Percentiles rank a stretch among this genome's conserved stretches.
Conservation (phyloP, 2,329 filamentous ascomycete genomes). For the Macrophomina tecta region DNA sequence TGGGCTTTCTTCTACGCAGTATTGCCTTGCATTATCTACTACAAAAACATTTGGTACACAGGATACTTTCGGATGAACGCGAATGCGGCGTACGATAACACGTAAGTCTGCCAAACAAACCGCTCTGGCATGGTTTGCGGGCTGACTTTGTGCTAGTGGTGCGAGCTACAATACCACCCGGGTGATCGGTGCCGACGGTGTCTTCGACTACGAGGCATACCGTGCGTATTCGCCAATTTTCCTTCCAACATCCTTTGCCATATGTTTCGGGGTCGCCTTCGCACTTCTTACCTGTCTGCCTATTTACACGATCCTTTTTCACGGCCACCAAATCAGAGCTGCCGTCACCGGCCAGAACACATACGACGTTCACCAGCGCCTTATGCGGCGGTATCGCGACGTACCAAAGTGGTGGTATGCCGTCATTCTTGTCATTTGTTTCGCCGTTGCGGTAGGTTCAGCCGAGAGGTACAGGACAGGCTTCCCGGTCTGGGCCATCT, state of each 20-base stretch:
- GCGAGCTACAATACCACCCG: constrained; percentile 41
- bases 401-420: constrained; percentile 50
- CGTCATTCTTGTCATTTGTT: constrained; percentile 60
- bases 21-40: constrained; percentile 41
- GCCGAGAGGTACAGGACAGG: constrained; percentile 45
- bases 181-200: constrained; percentile 36
- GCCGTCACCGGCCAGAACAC: constrained; percentile 31
- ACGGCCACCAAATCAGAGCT: constrained; percentile 41
- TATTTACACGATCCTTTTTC: constrained; percentile 44
- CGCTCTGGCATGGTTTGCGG: no score
- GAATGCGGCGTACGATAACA: constrained; percentile 44
- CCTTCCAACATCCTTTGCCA: constrained; percentile 45
- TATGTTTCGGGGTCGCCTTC: constrained; percentile 47
- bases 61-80: constrained; percentile 45
- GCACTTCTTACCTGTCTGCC: constrained; percentile 45
- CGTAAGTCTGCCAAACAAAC: constrained; percentile 28
- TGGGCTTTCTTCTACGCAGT: constrained; percentile 41
- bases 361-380: constrained; percentile 41
- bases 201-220: constrained; percentile 43
- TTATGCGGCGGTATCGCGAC: constrained; percentile 41
- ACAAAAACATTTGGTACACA: constrained; percentile 40
- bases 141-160: background rate
- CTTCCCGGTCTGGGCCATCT: constrained; percentile 43
- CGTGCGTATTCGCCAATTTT: constrained; percentile 45
- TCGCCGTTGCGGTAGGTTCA: constrained; percentile 39